phyloP scores from a whole-genome alignment of 139 green algal genomes.

The Chara braunii region DNA sequence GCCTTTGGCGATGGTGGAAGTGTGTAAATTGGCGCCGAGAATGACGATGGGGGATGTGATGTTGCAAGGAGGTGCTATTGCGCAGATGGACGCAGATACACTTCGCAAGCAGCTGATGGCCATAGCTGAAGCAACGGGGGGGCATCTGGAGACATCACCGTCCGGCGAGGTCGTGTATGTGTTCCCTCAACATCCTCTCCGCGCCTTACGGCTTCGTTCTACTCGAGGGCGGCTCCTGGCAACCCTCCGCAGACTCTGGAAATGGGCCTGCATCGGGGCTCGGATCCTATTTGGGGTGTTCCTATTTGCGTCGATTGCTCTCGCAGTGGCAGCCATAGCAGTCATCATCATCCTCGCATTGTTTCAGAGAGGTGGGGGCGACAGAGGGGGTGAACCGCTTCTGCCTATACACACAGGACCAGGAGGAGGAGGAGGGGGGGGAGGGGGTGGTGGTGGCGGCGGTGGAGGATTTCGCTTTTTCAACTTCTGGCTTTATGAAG shows the following conservation, averaged over 20 bases:
- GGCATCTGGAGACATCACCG: too few relatives aligned
- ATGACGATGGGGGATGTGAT: too few relatives aligned
- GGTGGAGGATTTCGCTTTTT: slow-evolving; percentile 7
- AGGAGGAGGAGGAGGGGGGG: background rate
- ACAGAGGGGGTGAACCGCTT: slow-evolving; percentile 2
- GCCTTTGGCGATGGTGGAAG: too few relatives aligned
- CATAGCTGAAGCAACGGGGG: too few relatives aligned
- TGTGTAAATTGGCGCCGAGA: too few relatives aligned
- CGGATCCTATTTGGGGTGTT: slow-evolving; percentile 11
- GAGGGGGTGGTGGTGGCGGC: background rate
- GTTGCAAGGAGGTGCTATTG: too few relatives aligned
- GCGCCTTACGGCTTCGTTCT: background rate
- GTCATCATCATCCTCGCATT: slow-evolving; percentile 23
- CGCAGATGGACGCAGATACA: too few relatives aligned
- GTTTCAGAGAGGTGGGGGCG: slow-evolving; percentile 1
- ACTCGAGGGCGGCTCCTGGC: background rate
- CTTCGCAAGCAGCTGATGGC: too few relatives aligned
- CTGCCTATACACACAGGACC: background rate
- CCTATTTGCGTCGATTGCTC: slow-evolving; percentile 8
- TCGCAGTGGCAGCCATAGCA: background rate
- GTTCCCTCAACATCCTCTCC: background rate
- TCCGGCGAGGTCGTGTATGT: slow-evolving; percentile 26
- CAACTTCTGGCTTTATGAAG: background rate
- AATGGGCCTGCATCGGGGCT: background rate
- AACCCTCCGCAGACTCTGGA: background rate